These are phyloP conservation scores for Bipolaris sorokiniana DNA, from an alignment of 2,329 filamentous ascomycete genomes.

Conservation along the genomic window DNA sequence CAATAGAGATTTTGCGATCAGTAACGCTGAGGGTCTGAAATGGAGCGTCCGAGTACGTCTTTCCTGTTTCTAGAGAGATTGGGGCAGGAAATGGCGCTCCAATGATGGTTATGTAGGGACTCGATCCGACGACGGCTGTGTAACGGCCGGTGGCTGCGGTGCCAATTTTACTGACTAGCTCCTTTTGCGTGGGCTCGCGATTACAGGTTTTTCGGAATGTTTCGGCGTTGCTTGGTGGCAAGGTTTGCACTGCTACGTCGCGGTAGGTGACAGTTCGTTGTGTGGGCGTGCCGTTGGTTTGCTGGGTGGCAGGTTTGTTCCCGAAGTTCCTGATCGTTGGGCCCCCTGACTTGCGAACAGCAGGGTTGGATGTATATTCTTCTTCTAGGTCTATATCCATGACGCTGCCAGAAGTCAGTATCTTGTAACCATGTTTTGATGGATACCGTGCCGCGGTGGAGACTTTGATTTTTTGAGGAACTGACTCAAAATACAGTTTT, in stretches of 20 bases:
- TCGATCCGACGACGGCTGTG: neutral
- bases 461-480: too few relatives aligned
- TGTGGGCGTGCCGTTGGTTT: neutral
- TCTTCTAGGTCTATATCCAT: too few relatives aligned
- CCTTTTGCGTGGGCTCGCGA: conserved; percentile 10
- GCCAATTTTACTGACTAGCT: conserved; percentile 14
- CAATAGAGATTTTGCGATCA: conserved; percentile 8
- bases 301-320: too few relatives aligned
- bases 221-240: conserved; percentile 9
- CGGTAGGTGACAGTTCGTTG: conserved; percentile 12
- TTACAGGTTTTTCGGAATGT: conserved; percentile 20
- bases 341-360: too few relatives aligned
- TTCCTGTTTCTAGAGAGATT: neutral
- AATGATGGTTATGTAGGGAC: conserved; percentile 12
- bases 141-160: conserved; percentile 20
- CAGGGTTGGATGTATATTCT: too few relatives aligned
- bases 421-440: too few relatives aligned
- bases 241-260: conserved; percentile 24
- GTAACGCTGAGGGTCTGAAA: conserved; percentile 23
- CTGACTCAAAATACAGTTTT: too few relatives aligned
- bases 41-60: conserved; percentile 4
- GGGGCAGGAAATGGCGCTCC: conserved; percentile 4
- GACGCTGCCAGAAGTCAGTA: too few relatives aligned
- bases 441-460: too few relatives aligned
- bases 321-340: neutral